Evolutionary conservation across 129 eudicot species (phyloP).

Genomic region (Kitagawia praeruptora): DNA sequence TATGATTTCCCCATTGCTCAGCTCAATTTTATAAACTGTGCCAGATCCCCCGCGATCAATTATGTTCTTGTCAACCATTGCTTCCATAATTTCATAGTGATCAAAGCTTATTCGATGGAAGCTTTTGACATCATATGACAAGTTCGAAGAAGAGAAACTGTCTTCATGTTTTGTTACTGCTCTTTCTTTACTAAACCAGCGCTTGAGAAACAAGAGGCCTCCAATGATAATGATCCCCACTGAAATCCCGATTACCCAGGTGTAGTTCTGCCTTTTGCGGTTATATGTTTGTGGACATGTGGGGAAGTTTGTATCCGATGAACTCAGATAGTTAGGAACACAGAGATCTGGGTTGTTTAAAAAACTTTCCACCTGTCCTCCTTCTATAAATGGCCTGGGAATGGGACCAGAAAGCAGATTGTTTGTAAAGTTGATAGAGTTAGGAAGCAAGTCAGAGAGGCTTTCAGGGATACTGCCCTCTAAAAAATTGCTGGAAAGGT

Average conservation of each 20-base stretch:
- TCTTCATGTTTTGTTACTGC: constrained; percentile 39
- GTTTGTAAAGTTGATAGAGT: constrained; percentile 71
- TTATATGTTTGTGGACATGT: constrained; percentile 32
- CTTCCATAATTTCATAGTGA: constrained; percentile 62
- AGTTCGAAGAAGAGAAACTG: constrained; percentile 49
- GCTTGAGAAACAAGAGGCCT: constrained; percentile 35
- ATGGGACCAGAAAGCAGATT: constrained; percentile 84
- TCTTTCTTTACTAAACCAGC: constrained; percentile 51
- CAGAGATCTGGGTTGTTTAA: constrained; percentile 68
- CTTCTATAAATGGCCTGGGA: constrained; percentile 51
- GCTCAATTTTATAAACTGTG: constrained; percentile 68
- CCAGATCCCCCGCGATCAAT: constrained; percentile 93
- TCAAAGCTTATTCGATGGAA: constrained; percentile 73
- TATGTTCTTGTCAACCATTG: constrained; percentile 68
- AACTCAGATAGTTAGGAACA: constrained; percentile 28
- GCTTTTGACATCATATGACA: constrained; percentile 71
- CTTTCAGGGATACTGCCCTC: constrained; percentile 69
- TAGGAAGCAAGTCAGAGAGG: constrained; percentile 62
- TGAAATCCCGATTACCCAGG: constrained; percentile 55
- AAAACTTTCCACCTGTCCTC: constrained; percentile 66
- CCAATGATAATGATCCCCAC: constrained; percentile 48
- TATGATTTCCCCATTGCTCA: constrained; percentile 61
- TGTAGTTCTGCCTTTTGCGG: constrained; percentile 40
- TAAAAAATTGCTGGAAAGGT: constrained; percentile 59
- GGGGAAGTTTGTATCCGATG: constrained; percentile 34